phyloP scores from a whole-genome alignment of 495 filamentous ascomycete species.

The Trichoderma virens region DNA sequence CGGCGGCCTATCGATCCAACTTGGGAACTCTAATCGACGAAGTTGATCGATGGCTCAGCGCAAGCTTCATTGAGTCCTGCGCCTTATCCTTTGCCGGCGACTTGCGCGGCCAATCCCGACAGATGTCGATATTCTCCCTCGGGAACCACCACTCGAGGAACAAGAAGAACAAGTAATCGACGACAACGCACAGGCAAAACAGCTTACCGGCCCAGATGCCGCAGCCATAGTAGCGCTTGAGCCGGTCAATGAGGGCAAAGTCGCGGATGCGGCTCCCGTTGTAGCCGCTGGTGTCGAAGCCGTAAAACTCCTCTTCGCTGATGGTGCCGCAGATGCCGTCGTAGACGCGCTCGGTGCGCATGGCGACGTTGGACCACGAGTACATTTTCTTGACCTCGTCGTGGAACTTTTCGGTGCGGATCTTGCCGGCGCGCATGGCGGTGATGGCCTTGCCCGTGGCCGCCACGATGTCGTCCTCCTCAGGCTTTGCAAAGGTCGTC shows the following conservation, averaged over 20 bases:
- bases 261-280: constrained; percentile 69
- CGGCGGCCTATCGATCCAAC: not conserved
- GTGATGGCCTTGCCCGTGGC: constrained; percentile 79
- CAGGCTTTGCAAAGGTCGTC: constrained; percentile 88
- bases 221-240: constrained; percentile 97
- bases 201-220: constrained; percentile 99
- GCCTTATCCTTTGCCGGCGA: constrained; percentile 11
- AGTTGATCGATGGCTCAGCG: not conserved
- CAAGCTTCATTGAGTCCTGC: constrained; percentile 12
- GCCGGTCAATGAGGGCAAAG: constrained; percentile 84
- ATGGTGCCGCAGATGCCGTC: constrained; percentile 80
- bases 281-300: constrained; percentile 63
- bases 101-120: constrained; percentile 86
- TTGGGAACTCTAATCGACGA: not conserved
- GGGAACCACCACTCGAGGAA: constrained; percentile 84
- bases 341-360: constrained; percentile 89
- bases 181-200: constrained; percentile 88
- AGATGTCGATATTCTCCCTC: constrained; percentile 75
- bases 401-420: constrained; percentile 89
- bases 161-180: constrained; percentile 85
- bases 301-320: constrained; percentile 80
- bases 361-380: constrained; percentile 90
- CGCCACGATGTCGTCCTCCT: constrained; percentile 81
- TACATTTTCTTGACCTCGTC: constrained; percentile 98
- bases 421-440: constrained; percentile 67